A percentile compares a stretch with the other conserved stretches of the same genome.
These are phyloP conservation scores for Pleurotus platypus DNA, from an alignment of 768 basidiomycete genomes.

Conservation along the genomic window DNA sequence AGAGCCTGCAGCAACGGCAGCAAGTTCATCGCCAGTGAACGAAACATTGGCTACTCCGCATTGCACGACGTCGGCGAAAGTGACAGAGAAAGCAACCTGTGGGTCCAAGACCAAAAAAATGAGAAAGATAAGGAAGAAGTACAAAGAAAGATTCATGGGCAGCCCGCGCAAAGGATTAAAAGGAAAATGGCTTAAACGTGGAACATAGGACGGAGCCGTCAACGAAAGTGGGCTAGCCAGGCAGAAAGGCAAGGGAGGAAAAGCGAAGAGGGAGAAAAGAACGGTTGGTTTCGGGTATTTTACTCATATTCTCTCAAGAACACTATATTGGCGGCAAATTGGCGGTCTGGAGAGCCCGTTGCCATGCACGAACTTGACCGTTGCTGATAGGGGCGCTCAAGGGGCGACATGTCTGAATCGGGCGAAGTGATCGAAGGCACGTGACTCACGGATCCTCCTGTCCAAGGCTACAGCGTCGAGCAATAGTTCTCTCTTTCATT, in stretches of 20 bases:
- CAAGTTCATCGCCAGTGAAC: conserved; percentile 36
- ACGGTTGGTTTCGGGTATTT: not conserved
- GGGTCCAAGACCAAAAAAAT: conserved; percentile 30
- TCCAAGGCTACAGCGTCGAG: not conserved
- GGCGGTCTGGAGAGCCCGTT: not conserved
- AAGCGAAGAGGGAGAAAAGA: conserved; percentile 20
- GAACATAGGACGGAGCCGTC: conserved; percentile 13
- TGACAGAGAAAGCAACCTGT: conserved; percentile 39
- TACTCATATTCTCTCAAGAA: conserved; percentile 1
- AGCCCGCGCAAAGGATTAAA: conserved; percentile 12
- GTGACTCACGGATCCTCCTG: conserved; percentile 5
- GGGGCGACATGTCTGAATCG: not conserved
- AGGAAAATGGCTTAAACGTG: conserved; percentile 10
- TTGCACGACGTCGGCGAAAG: conserved; percentile 43
- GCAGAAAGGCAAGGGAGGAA: conserved; percentile 17
- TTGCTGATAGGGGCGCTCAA: too few species aligned
- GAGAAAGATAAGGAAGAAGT: conserved; percentile 22
- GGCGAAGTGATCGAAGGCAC: not conserved
- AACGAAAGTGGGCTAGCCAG: conserved; percentile 34
- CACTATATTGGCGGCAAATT: not conserved
- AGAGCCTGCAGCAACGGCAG: conserved; percentile 31
- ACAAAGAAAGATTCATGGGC: conserved; percentile 9
- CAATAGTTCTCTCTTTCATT: conserved; percentile 8
- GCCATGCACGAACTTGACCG: not conserved
- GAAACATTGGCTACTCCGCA: conserved; percentile 47